Conservation (phyloP, 768 basidiomycete species). For the Auricularia heimuer region DNA sequence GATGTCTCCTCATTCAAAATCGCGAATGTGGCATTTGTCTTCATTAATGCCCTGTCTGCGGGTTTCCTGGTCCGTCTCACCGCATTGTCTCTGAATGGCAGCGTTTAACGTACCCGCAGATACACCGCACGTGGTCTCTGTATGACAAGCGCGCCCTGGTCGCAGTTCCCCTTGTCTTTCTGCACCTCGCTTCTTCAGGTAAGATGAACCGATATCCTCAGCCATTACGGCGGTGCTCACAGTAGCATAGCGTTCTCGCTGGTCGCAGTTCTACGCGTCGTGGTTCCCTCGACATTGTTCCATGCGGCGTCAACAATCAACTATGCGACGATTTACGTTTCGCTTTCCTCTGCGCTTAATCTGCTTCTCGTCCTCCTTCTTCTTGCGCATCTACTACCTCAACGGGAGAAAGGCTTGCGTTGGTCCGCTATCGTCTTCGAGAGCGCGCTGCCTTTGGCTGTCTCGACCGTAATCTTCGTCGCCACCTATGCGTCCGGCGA, state of each 20-base stretch:
- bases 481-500: neutral
- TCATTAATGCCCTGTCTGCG: neutral
- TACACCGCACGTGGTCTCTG: neutral
- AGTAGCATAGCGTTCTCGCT: neutral
- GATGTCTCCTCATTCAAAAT: neutral
- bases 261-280: too few relatives aligned
- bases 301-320: neutral
- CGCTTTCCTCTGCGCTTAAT: neutral
- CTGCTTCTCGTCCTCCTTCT: neutral
- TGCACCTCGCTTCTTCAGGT: too few relatives aligned
- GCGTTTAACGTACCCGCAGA: neutral
- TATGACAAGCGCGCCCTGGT: neutral
- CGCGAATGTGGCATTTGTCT: neutral
- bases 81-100: neutral
- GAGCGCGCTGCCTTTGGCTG: neutral
- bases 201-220: too few relatives aligned
- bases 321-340: neutral
- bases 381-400: neutral
- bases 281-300: neutral
- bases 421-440: neutral
- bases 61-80: neutral
- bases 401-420: too few relatives aligned
- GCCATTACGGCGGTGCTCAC: neutral
- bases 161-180: neutral
- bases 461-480: neutral